Base-by-base conservation (phyloP, 1,139 yeast species). In the Candida sp. region DNA sequence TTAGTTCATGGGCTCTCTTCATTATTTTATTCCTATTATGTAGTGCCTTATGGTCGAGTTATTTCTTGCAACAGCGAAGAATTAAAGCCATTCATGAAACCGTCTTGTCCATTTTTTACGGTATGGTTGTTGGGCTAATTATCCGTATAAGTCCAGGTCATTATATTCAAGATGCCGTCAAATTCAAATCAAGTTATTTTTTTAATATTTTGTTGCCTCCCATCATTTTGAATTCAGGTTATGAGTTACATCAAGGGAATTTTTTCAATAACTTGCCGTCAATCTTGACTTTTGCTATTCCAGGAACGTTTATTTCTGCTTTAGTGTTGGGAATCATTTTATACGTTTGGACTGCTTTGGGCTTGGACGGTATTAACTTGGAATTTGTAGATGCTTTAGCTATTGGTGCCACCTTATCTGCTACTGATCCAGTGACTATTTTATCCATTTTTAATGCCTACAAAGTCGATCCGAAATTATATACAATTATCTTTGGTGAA, bases 341-440 rank as follows among this genome's bases (percentile, higher is more conserved):
- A 44, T 95, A 82, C 59, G 70, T 91, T 15, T 95, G 98, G 96
- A 89, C 99, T 0, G 80, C 89, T 4, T 65, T 93, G 51, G 99
- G 99, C 0, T 65, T 95, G 38, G 99, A 95, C 61, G 88, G 93
- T 27, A 81, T 93, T 42, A 71, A 84, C 49, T 81, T 95, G 46
- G 93, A 96, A 44, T 90, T 93, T 66, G 96, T 93, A 22, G 98
- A 93, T 62, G 97, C 99, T 0, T 75, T 95, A 47, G 93, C 97
- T 0, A 96, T 95, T 8, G 99, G 99, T 9, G 99, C 99, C 3
- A 91, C 99, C 0, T 75, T 95, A 40, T 88, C 97, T 0, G 99
- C 99, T 21, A 95, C 99, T 0, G 99, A 95, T 62, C 99, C 99
- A 0, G 98, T 95, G 32, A 95, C 99, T 1, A 93, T 95, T 58